phyloP scores from a whole-genome alignment of 179 eudicot genomes.

The Pouteria campechiana region DNA sequence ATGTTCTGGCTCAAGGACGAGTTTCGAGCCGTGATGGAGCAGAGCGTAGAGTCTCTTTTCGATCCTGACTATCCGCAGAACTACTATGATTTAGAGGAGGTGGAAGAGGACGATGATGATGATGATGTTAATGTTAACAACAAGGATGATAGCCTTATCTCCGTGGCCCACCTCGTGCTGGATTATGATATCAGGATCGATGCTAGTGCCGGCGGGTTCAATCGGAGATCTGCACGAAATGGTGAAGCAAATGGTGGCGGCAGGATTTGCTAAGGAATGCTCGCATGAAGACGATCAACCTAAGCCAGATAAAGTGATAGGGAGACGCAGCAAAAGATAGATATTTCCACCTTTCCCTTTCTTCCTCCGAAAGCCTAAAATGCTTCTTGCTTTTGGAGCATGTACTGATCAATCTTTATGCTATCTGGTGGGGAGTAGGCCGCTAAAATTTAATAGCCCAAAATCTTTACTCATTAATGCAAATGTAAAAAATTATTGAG shows the following conservation, averaged over 20 bases:
- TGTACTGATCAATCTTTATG: no score
- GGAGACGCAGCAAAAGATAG: no score
- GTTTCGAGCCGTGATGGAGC: slow-evolving; percentile 46
- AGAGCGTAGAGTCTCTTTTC: slow-evolving; percentile 37
- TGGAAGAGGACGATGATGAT: slow-evolving; percentile 9
- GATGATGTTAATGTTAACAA: no score
- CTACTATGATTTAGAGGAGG: slow-evolving; percentile 12
- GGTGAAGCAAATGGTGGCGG: slow-evolving; percentile 62
- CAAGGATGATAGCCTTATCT: slow-evolving; percentile 25
- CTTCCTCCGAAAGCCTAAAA: no score
- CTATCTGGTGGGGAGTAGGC: no score
- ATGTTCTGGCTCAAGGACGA: slow-evolving; percentile 62
- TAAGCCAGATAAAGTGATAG: no score
- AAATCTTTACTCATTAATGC: no score
- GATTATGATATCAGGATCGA: slow-evolving; percentile 63
- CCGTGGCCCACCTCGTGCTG: slow-evolving; percentile 63
- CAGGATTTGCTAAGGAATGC: slow-evolving; percentile 68
- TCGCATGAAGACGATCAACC: no score
- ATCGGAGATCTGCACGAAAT: slow-evolving; percentile 64
- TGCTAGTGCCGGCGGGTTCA: slow-evolving; percentile 58
- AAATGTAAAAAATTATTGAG: no score
- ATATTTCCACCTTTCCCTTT: no score
- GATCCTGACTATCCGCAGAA: slow-evolving; percentile 31
- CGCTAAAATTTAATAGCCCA: no score
- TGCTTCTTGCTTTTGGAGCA: no score